Percentiles rank a stretch among this genome's conserved stretches.
These are phyloP conservation scores for Gastroboletus turbinatus DNA, from an alignment of 1,284 basidiomycete genomes.

Conservation along the genomic window DNA sequence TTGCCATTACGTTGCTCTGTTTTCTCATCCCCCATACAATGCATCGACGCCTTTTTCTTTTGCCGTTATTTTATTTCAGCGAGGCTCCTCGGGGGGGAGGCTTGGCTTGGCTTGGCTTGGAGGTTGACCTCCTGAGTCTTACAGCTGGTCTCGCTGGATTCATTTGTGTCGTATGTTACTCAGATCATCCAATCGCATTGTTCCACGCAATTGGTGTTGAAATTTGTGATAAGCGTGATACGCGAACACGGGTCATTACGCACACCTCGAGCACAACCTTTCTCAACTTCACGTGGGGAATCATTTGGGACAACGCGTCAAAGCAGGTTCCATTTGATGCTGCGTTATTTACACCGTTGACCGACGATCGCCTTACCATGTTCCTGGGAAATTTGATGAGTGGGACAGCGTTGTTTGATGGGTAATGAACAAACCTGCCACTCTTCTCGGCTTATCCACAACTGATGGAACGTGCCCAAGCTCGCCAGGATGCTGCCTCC, in stretches of 20 bases:
- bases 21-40: slow-evolving; percentile 14
- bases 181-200: slow-evolving; percentile 19
- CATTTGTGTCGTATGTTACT: slow-evolving; percentile 7
- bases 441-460: slow-evolving; percentile 92
- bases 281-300: background rate
- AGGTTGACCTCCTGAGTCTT: slow-evolving; percentile 38
- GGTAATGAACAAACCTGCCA: slow-evolving; percentile 67
- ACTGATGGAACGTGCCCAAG: slow-evolving; percentile 93
- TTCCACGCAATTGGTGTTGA: slow-evolving; percentile 2
- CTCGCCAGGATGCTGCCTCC: slow-evolving; percentile 92
- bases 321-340: slow-evolving; percentile 3
- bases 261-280: background rate
- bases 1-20: slow-evolving; percentile 30
- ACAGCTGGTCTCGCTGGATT: slow-evolving; percentile 10
- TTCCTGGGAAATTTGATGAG: slow-evolving; percentile 46
- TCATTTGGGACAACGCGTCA: background rate
- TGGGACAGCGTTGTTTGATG: background rate
- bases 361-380: slow-evolving; percentile 76
- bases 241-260: background rate
- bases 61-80: slow-evolving; percentile 22
- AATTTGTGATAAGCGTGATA: background rate
- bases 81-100: slow-evolving; percentile 7
- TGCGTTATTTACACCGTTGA: slow-evolving; percentile 70
- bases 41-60: slow-evolving; percentile 13
- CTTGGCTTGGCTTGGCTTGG: slow-evolving; percentile 22